A percentile compares a stretch with the other conserved stretches of the same genome.
These are phyloP conservation scores for Fusarium xyrophilum DNA, from an alignment of 2,329 filamentous ascomycete genomes.

Conservation along the genomic window DNA sequence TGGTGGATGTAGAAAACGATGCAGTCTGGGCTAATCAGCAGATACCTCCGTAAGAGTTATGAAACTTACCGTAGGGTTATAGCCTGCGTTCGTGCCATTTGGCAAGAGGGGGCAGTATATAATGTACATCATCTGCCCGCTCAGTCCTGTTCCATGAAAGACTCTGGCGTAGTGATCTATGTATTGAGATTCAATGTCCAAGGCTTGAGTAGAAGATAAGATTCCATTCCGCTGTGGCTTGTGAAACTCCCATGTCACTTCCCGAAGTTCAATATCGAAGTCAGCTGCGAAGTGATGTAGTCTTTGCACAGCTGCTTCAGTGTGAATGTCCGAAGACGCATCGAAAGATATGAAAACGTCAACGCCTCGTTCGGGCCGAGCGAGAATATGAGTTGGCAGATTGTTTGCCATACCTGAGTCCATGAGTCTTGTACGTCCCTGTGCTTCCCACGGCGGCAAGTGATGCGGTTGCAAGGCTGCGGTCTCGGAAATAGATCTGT, in stretches of 20 bases:
- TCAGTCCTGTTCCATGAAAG: conserved; percentile 16
- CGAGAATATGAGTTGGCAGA: conserved; percentile 31
- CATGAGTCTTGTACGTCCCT: conserved; percentile 31
- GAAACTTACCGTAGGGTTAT: conserved; percentile 26
- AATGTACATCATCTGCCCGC: conserved; percentile 14
- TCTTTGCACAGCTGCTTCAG: conserved; percentile 22
- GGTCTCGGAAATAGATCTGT: rapidly evolving
- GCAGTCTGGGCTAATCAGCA: conserved; percentile 14
- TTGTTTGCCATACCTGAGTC: conserved; percentile 39
- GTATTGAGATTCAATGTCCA: background rate
- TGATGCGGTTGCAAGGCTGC: rapidly evolving
- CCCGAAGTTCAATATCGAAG: conserved; percentile 18
- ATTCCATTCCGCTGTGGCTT: rapidly evolving
- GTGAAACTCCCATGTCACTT: background rate
- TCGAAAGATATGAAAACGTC: conserved; percentile 35
- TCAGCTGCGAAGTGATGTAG: conserved; percentile 34
- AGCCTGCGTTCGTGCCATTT: conserved; percentile 1
- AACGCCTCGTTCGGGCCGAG: conserved; percentile 16
- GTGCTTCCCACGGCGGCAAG: conserved; percentile 24
- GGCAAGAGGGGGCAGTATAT: conserved; percentile 34
- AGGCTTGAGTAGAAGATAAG: rapidly evolving
- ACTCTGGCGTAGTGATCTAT: conserved; percentile 23
- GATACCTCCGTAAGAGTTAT: rapidly evolving
- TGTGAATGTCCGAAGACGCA: conserved; percentile 31
- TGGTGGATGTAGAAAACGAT: conserved; percentile 34